phyloP scores from a whole-genome alignment of 208 protist species.

The Hexamita inflata region DNA sequence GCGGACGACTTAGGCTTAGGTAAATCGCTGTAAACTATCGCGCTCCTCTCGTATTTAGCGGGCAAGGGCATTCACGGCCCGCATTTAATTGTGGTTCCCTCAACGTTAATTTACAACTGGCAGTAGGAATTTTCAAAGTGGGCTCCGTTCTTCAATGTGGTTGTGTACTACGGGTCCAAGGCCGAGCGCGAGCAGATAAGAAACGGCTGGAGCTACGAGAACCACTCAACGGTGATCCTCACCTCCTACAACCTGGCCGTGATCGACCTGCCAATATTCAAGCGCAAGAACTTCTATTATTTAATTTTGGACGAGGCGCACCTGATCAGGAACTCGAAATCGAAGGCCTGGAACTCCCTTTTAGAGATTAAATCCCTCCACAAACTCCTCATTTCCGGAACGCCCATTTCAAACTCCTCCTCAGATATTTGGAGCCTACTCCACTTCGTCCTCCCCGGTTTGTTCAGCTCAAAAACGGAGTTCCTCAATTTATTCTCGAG shows the following conservation, averaged over 20 bases:
- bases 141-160: background rate
- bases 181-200: background rate
- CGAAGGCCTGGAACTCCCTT: conserved; percentile 50
- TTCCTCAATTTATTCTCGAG: conserved; percentile 39
- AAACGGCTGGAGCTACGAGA: background rate
- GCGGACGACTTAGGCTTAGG: conserved; percentile 12
- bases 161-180: background rate
- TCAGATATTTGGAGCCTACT: conserved; percentile 61
- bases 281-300: conserved; percentile 47
- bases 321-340: conserved; percentile 61
- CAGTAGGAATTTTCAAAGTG: background rate
- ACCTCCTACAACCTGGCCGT: conserved; percentile 65
- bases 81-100: conserved; percentile 3
- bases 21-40: conserved; percentile 16
- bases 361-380: conserved; percentile 46
- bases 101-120: background rate
- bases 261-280: conserved; percentile 40
- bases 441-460: conserved; percentile 60
- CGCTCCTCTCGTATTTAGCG: background rate
- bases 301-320: conserved; percentile 70
- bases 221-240: conserved; percentile 59
- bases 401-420: conserved; percentile 54
- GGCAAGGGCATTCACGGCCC: background rate
- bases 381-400: conserved; percentile 59
- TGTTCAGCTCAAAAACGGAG: conserved; percentile 51